These are phyloP conservation scores for Kokia cookei DNA, from an alignment of 441 rosid genomes.

Conservation along the genomic window DNA sequence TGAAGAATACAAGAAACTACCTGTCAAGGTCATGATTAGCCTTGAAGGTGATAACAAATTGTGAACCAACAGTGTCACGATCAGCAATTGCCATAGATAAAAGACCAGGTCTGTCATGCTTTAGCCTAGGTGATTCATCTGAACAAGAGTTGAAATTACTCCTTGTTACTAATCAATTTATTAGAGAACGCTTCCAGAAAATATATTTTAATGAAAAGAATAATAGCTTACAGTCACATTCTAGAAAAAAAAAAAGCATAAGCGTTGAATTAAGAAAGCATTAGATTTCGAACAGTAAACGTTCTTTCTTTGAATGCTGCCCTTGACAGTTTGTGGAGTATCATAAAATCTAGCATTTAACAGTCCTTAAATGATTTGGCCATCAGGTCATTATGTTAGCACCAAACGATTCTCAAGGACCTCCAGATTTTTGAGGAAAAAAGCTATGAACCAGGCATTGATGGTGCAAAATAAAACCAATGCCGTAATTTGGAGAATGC, in stretches of 20 bases:
- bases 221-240: neutral
- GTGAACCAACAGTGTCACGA: conserved; percentile 84
- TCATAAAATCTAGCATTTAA: neutral
- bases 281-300: too few species aligned
- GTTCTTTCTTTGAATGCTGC: neutral
- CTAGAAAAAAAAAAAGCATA: neutral
- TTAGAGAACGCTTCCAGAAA: neutral
- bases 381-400: neutral
- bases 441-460: neutral
- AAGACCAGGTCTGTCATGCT: conserved; percentile 82
- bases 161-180: neutral
- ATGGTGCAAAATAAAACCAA: neutral
- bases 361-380: neutral
- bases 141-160: conserved; percentile 21
- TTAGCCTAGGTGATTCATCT: conserved; percentile 81
- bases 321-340: neutral
- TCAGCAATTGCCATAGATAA: conserved; percentile 75
- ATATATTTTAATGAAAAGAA: neutral
- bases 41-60: conserved; percentile 72
- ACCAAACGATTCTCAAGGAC: neutral
- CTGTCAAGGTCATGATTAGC: conserved; percentile 80
- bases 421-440: neutral
- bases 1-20: conserved; percentile 23
- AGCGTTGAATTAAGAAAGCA: neutral
- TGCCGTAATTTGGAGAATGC: neutral